Evolutionary conservation across 257 asterid species (phyloP).

Genomic region (Solanum stenotomum): DNA sequence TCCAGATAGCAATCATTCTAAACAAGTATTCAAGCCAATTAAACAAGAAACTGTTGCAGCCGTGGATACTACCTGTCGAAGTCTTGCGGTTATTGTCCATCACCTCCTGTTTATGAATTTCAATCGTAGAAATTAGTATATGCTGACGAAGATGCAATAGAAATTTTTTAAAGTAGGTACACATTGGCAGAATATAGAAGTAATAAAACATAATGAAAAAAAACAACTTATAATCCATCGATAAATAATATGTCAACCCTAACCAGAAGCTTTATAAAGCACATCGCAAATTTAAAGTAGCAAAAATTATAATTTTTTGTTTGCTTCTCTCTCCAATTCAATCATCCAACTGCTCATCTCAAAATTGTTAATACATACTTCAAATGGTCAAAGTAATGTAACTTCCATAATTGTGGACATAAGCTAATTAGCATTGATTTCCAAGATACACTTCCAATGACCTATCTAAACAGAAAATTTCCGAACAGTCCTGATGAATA

Average conservation of each 20-base stretch:
- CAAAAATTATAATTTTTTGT: not conserved
- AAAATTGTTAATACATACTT: not conserved
- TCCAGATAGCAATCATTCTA: not conserved
- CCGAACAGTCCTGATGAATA: not conserved
- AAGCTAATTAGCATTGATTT: not conserved
- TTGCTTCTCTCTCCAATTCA: not conserved
- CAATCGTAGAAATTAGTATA: conserved; percentile 1
- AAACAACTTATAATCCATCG: not conserved
- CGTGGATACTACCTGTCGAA: conserved; percentile 21
- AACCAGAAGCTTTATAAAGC: not conserved
- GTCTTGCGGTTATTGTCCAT: conserved; percentile 72
- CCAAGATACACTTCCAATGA: not conserved
- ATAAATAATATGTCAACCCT: not conserved
- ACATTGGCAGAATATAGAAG: not conserved
- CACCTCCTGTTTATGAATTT: conserved; percentile 58
- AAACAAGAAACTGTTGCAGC: not conserved
- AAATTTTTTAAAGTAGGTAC: not conserved
- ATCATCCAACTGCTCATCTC: not conserved
- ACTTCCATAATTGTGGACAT: not conserved
- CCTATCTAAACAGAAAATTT: not conserved
- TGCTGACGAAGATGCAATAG: not conserved
- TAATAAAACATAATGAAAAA: not conserved
- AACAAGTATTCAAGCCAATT: not conserved
- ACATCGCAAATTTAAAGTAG: not conserved
- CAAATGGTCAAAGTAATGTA: not conserved